Evolutionary conservation across 176 grass and related monocot genomes (phyloP).

Genomic region (Bromus sterilis): DNA sequence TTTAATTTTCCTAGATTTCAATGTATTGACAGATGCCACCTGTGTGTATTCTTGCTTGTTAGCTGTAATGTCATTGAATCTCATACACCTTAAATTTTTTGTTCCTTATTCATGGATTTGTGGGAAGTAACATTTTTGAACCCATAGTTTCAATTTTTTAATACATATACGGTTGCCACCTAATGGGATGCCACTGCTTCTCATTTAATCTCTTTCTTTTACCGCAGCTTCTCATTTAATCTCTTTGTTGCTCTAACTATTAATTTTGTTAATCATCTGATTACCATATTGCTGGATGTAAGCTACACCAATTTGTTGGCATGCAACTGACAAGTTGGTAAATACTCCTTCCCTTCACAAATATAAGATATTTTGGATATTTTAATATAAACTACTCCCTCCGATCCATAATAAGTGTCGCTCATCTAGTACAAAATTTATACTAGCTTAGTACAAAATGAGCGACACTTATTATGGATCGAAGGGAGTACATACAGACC

Average conservation of each 20-base stretch:
- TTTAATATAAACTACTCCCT: too few relatives aligned
- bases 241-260: neutral
- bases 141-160: neutral
- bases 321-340: slow-evolving; percentile 14
- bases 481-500: too few relatives aligned
- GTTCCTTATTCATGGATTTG: neutral
- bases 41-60: neutral
- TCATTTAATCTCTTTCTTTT: too few relatives aligned
- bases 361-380: too few relatives aligned
- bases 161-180: neutral
- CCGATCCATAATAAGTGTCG: too few relatives aligned
- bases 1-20: neutral
- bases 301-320: neutral
- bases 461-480: too few relatives aligned
- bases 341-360: too few relatives aligned
- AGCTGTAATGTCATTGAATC: neutral
- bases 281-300: neutral
- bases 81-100: neutral
- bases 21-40: neutral
- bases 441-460: too few relatives aligned
- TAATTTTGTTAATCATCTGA: neutral
- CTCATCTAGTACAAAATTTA: too few relatives aligned
- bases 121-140: neutral
- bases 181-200: too few relatives aligned
- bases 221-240: too few relatives aligned